phyloP scores from a whole-genome alignment of 2,329 filamentous ascomycete species.

The Apiospora saccharicola region DNA sequence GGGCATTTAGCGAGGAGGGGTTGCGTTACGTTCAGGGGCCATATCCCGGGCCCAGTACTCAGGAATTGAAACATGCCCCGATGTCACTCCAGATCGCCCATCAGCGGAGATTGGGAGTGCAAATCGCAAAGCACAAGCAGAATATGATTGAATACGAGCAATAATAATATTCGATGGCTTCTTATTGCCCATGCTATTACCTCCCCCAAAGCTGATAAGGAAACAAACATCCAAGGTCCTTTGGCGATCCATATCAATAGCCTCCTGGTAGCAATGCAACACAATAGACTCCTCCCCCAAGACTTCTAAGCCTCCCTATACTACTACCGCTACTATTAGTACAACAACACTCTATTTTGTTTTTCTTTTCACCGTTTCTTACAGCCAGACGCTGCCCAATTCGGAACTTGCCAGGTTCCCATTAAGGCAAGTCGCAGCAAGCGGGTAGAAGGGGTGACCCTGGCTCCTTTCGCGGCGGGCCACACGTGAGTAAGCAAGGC shows the following conservation, averaged over 20 bases:
- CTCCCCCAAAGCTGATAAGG: background rate
- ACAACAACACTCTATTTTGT: background rate
- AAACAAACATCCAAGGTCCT: background rate
- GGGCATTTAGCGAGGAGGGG: background rate
- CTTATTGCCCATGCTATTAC: background rate
- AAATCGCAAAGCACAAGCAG: background rate
- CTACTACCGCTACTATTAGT: background rate
- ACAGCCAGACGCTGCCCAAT: background rate
- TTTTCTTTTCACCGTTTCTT: slow-evolving; percentile 14
- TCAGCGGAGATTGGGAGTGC: slow-evolving; percentile 22
- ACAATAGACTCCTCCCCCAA: background rate
- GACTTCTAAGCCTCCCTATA: background rate
- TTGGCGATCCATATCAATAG: background rate
- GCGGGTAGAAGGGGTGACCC: slow-evolving; percentile 8
- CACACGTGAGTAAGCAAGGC: background rate
- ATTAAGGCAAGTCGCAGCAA: slow-evolving; percentile 1
- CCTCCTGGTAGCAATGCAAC: background rate
- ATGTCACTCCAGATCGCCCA: slow-evolving; percentile 24
- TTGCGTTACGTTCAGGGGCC: slow-evolving; percentile 4
- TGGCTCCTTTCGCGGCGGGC: background rate
- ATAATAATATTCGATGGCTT: background rate
- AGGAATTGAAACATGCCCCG: slow-evolving; percentile 23
- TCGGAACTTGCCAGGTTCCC: slow-evolving; percentile 10
- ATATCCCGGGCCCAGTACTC: slow-evolving; percentile 4
- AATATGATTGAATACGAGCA: background rate